phyloP scores from a whole-genome alignment of 2,329 filamentous ascomycete genomes.

The Leptographium flavum region DNA sequence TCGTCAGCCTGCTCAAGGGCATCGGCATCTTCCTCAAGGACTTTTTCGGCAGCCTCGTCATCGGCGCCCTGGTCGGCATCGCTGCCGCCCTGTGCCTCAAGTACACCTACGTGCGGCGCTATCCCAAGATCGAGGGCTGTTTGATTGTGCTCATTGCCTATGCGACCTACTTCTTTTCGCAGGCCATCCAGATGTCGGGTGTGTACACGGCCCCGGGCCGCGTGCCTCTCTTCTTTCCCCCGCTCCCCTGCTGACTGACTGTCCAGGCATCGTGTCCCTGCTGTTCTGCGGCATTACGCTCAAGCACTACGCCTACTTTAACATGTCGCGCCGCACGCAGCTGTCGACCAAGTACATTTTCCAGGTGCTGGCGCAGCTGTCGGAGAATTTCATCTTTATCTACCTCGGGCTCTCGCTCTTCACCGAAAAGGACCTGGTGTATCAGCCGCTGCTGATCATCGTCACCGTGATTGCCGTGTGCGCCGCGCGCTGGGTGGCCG shows the following conservation, averaged over 20 bases:
- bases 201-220: constrained; percentile 19
- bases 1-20: constrained; percentile 78
- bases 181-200: constrained; percentile 93
- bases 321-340: constrained; percentile 96
- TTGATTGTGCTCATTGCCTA: constrained; percentile 89
- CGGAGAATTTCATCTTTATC: constrained; percentile 99
- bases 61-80: constrained; percentile 79
- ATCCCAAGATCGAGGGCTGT: constrained; percentile 94
- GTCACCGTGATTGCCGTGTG: constrained; percentile 87
- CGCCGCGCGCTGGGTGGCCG: constrained; percentile 79
- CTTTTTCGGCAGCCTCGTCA: constrained; percentile 86
- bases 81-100: constrained; percentile 79
- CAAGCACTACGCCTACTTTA: constrained; percentile 99
- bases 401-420: constrained; percentile 92
- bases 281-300: constrained; percentile 96
- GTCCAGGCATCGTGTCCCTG: constrained; percentile 85
- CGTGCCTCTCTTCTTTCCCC: neutral
- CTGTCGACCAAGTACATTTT: constrained; percentile 97
- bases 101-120: constrained; percentile 82
- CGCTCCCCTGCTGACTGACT: neutral
- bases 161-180: constrained; percentile 94
- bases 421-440: constrained; percentile 74
- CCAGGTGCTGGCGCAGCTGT: constrained; percentile 83
- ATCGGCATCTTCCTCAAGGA: constrained; percentile 89
- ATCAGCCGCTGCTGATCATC: constrained; percentile 90